Evolutionary conservation across 2,329 filamentous ascomycete species (phyloP), one percentile per base, ranked within the genome.

Genomic region (Colletotrichum australisinense): DNA sequence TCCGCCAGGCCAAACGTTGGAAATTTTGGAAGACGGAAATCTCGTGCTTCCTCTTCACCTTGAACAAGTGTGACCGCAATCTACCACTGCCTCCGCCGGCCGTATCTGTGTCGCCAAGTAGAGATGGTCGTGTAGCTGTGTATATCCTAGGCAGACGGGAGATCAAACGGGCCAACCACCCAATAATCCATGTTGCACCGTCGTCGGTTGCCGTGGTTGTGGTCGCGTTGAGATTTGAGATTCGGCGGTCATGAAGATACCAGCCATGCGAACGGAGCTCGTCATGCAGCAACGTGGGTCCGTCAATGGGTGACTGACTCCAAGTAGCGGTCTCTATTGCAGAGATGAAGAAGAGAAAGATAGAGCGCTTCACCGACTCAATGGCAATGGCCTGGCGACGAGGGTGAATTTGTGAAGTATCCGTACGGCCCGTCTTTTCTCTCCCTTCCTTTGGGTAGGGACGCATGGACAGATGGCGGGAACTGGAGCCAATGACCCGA

Each of bases 391-490:
- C 32, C 58, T 69, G 30, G 35, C 53, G 52, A 72, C 57, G 52
- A 32, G 30, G 35, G 52, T 46, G 32, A 35, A 63, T 8, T 16
- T 19, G 52, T 46, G 32, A 46, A 63, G n/a, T 16, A 42, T 42
- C 38, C 38, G 38, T 42, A 35, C 35, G 19, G 42, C 42, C 42
- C 19, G 16, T 49, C 19, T 22, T 49, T 49, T 49, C 19, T 49
- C 42, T 49, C 38, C 30, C 42, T 59, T 60, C n/a, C 55, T 28
- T 72, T 60, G 69, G 69, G 69, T 72, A 72, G 38, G 55, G 66
- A 72, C 64, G 69, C 69, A 72, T 67, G 46, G 49, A 22, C 57
- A 67, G 69, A 72, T 68, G 69, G 69, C 63, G 63, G 63, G 63
- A 58, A 58, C 24, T 26, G 63, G 30, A 63, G 69, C 56, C 46